Evolutionary conservation across 306 rosid genomes (phyloP), one percentile per base, ranked within the genome.

Genomic region (Prunus mongolica): DNA sequence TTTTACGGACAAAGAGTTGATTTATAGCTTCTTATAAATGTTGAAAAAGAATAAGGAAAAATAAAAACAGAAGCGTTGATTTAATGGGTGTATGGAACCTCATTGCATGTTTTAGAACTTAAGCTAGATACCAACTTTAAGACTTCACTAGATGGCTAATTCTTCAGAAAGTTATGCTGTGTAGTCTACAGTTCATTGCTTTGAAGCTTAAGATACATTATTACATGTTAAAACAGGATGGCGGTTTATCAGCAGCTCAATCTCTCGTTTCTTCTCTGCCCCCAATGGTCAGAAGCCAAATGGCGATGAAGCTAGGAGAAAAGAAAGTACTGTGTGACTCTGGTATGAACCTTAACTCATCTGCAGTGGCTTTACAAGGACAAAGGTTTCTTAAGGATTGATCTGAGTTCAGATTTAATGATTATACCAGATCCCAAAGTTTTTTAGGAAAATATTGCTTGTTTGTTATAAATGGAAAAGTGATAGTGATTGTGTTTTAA

Each of bases 181-280:
- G 28, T 3, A 30, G 47, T 54, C 49, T 32, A 32, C n/a, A n/a
- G 20, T 18, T 66, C 16, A 54, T 10, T 55, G 9, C 20, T 55
- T 52, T 3, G 27, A 75, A 30, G 30, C 32, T 49, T 27, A 24
- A 32, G 13, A n/a, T 51, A 38, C 8, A 38, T 14, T 52, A 3
- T 54, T 69, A 2, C 65, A 77, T 82, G 66, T 73, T 72, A 72
- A 76, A 79, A 73, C 95, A 95, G 98, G 92, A 92, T 71, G 84
- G 78, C 77, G 76, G 86, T 82, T 71, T 83, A 75, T 73, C 87
- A 67, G 87, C 78, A 67, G 78, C 87, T 69, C 72, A 76, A 73
- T 67, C 87, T 78, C 86, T 92, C n/a, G 84, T 89, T 77, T 90
- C 93, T 73, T 80, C 80, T 51, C 96, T 95, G 54, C 93, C 97